These are phyloP conservation scores for Nitzschia inconspicua DNA, from an alignment of 108 stramenopile genomes.

Conservation along the genomic window DNA sequence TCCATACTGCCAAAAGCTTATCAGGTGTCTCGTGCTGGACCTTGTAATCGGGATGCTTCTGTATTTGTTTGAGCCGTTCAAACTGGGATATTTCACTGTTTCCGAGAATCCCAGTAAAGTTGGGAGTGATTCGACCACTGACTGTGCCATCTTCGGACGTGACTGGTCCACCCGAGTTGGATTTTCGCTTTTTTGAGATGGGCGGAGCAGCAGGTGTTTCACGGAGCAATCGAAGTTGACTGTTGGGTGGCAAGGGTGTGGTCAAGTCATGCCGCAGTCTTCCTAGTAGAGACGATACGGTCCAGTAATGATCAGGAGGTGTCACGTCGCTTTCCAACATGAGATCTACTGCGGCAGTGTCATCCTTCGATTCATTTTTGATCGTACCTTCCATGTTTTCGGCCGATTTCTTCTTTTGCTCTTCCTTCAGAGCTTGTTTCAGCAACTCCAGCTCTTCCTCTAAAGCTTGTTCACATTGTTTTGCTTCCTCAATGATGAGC, in stretches of 20 bases:
- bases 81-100: not conserved
- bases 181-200: slow-evolving; percentile 17
- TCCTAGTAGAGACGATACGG: slow-evolving; percentile 71
- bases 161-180: not conserved
- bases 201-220: slow-evolving; percentile 3
- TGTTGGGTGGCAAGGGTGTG: slow-evolving; percentile 61
- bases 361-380: slow-evolving; percentile 19
- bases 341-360: slow-evolving; percentile 17
- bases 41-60: slow-evolving; percentile 41
- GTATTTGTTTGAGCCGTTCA: not conserved
- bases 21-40: slow-evolving; percentile 39
- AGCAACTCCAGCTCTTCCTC: slow-evolving; percentile 55
- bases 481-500: slow-evolving; percentile 60
- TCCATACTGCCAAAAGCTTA: slow-evolving; percentile 56
- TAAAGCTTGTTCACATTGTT: slow-evolving; percentile 61
- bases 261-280: slow-evolving; percentile 73
- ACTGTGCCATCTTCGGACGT: not conserved
- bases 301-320: slow-evolving; percentile 72
- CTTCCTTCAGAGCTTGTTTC: slow-evolving; percentile 34
- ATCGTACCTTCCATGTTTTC: slow-evolving; percentile 11
- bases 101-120: not conserved
- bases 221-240: slow-evolving; percentile 10
- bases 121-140: not conserved
- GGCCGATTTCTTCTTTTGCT: not conserved
- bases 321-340: slow-evolving; percentile 61